Evolutionary conservation across 345 rosid species (phyloP).

Genomic region (Chamaenerion angustifolium): DNA sequence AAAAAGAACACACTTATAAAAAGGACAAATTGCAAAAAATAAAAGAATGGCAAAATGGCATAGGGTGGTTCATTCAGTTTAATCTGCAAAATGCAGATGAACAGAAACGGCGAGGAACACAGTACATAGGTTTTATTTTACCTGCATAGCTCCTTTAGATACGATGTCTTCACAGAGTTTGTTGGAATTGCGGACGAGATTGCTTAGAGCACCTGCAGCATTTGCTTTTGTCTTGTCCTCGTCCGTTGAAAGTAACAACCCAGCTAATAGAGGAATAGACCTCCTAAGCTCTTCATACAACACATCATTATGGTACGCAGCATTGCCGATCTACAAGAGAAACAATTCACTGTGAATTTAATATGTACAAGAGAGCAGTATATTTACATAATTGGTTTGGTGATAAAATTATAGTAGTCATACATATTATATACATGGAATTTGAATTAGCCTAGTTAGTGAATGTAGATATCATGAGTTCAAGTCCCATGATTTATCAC

Average conservation of each 20-base stretch:
- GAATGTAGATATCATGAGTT: too few relatives aligned
- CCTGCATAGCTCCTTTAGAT: conserved; percentile 92
- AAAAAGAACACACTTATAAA: too few relatives aligned
- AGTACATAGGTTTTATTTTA: conserved; percentile 5
- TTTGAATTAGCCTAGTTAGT: too few relatives aligned
- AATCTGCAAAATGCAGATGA: too few relatives aligned
- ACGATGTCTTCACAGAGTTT: conserved; percentile 83
- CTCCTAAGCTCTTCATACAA: conserved; percentile 75
- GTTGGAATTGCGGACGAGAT: conserved; percentile 91
- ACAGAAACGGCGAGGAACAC: too few relatives aligned
- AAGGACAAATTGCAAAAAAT: too few relatives aligned
- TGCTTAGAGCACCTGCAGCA: conserved; percentile 94
- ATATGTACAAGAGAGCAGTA: background rate
- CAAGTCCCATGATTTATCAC: too few relatives aligned
- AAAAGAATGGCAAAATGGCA: too few relatives aligned
- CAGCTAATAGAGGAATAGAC: conserved; percentile 73
- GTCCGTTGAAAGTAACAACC: conserved; percentile 55
- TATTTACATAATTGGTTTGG: background rate
- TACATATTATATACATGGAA: too few relatives aligned
- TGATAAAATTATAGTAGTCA: too few relatives aligned
- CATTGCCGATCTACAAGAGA: conserved; percentile 66
- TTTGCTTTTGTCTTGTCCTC: conserved; percentile 97
- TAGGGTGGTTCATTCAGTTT: too few relatives aligned
- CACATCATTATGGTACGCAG: conserved; percentile 78
- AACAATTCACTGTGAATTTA: background rate